Conservation (phyloP, 345 rosid species). For the Euphorbia lathyris region DNA sequence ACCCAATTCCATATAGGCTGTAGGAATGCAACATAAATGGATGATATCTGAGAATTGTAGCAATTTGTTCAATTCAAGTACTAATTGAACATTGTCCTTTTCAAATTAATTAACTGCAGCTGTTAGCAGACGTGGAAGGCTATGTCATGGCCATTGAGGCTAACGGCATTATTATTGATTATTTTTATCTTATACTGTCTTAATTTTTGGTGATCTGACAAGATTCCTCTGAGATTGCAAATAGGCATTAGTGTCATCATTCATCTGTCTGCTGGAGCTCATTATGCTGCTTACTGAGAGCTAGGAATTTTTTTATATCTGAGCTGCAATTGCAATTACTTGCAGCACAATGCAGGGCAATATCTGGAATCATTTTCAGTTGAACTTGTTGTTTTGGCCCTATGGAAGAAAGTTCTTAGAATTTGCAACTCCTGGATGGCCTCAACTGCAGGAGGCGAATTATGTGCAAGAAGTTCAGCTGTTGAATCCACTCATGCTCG, state of each 20-base stretch:
- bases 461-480: slow-evolving; percentile 30
- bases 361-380: slow-evolving; percentile 63
- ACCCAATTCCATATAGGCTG: not conserved
- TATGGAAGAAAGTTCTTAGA: slow-evolving; percentile 60
- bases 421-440: slow-evolving; percentile 54
- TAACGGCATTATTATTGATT: not conserved
- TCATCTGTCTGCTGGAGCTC: not conserved
- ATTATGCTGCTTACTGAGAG: not conserved
- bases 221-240: not conserved
- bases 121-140: not conserved
- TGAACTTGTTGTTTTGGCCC: slow-evolving; percentile 62
- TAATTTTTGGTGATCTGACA: not conserved
- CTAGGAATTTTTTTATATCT: not conserved
- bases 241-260: not conserved
- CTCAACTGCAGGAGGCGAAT: slow-evolving; percentile 30
- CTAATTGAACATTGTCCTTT: not conserved
- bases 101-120: not conserved
- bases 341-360: slow-evolving; percentile 57
- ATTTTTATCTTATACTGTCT: not conserved
- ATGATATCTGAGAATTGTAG: not conserved
- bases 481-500: slow-evolving; percentile 13
- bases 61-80: not conserved
- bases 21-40: not conserved
- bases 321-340: slow-evolving; percentile 16
- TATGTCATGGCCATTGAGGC: not conserved